Percentiles rank a stretch among this genome's conserved stretches.
Evolutionary conservation across 164 flowering plant species (phyloP).

Genomic region (Chloranthus sessilifolius): DNA sequence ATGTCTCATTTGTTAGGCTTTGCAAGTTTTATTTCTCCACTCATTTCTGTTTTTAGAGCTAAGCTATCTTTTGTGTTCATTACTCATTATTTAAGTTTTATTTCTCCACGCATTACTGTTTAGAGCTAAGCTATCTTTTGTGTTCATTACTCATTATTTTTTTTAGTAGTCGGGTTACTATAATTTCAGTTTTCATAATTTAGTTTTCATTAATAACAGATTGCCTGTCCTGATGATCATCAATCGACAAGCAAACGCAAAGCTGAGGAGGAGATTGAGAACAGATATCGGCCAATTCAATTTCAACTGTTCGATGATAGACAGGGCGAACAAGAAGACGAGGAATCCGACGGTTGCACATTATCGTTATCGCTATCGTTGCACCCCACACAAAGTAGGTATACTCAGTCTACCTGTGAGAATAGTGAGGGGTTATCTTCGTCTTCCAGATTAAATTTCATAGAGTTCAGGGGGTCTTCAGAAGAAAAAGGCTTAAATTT

Average conservation of each 20-base stretch:
- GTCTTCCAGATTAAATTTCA: slow-evolving; percentile 21
- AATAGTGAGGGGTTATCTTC: slow-evolving; percentile 47
- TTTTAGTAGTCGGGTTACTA: no score
- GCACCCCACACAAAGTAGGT: slow-evolving; percentile 31
- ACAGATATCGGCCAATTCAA: not conserved
- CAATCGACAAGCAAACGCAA: slow-evolving; percentile 10
- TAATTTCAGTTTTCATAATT: no score
- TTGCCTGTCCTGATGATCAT: not conserved
- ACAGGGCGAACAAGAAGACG: slow-evolving; percentile 10
- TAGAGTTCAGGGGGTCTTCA: slow-evolving; percentile 28
- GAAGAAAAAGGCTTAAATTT: slow-evolving; percentile 15
- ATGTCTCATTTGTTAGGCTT: no score
- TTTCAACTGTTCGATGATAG: not conserved
- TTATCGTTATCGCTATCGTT: slow-evolving; percentile 50
- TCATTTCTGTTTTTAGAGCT: no score
- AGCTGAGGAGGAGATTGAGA: not conserved
- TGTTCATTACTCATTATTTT: no score
- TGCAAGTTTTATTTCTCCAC: no score
- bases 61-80: no score
- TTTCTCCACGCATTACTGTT: no score
- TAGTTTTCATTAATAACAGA: no score
- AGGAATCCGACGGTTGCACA: slow-evolving; percentile 21
- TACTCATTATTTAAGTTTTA: no score
- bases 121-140: no score
- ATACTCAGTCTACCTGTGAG: slow-evolving; percentile 41